Base-by-base conservation (phyloP, 306 rosid genomes). In the Casuarina equisetifolia region DNA sequence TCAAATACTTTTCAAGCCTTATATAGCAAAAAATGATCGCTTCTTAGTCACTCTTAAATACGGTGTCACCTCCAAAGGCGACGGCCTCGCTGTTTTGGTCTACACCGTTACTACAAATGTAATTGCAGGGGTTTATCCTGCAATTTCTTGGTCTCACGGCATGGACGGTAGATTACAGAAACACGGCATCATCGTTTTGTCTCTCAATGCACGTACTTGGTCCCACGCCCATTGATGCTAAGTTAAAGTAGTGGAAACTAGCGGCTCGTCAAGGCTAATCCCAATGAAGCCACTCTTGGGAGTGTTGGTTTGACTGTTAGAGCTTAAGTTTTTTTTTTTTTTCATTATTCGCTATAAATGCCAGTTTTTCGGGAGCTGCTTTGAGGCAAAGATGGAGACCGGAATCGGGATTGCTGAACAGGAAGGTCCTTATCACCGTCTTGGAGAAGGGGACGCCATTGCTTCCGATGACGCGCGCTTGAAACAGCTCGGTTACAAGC, bases 401-500 rank as follows among this genome's bases (percentile, higher is more conserved):
- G 39, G 70, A 49, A 20, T 17, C 45, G 39, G 17, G 36, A 4
- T 78, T 46, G n/a, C 46, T 15, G 75, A 78, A 8, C 20, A 55
- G 2, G 70, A 39, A 54, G 61, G 32, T 9, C 25, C 77, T 58
- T 74, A 63, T 58, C 74, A 74, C 32, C 79, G 61, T 70, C 85
- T 73, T 44, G 54, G 40, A 20, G 77, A 52, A 17, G 44, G 44
- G 0, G 88, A 79, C 50, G 53, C 70, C 79, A 80, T 61, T 57
- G 17, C 54, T 45, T 51, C 79, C 68, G 88, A 86, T 36, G 72
- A 80, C 39, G 16, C 36, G 13, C 82, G 84, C 70, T 49, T 86
- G 48, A 53, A 64, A 9, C 85, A 86, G 70, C 90, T 86, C 39
- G 87, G 90, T 32, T 86, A 83, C 75, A 83, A 83, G 84, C 89